A percentile compares a stretch with the other conserved stretches of the same genome.
phyloP scores from a whole-genome alignment of 164 flowering plant species.

The Piper betle region DNA sequence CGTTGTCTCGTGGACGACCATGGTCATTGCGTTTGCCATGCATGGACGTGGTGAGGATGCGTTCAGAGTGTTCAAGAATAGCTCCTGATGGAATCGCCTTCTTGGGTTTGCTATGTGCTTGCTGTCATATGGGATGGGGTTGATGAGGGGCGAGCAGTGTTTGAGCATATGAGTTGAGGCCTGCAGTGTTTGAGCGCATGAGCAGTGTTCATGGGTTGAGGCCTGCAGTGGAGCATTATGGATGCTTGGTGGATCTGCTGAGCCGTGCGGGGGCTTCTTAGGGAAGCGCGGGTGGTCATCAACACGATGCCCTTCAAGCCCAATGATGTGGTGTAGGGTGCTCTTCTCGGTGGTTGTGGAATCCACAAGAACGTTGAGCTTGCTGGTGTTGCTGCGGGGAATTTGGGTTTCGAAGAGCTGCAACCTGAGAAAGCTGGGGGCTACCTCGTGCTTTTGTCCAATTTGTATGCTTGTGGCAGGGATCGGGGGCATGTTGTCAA shows the following conservation, averaged over 20 bases:
- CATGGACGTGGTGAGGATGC: conserved; percentile 42
- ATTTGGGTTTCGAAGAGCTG: conserved; percentile 21
- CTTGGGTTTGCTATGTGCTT: conserved; percentile 42
- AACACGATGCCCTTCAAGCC: conserved; percentile 40
- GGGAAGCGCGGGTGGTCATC: conserved; percentile 34
- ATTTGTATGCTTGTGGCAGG: conserved; percentile 32
- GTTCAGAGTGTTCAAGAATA: conserved; percentile 15
- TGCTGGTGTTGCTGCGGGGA: conserved; percentile 18
- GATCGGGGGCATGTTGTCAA: conserved; percentile 33
- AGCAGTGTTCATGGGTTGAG: conserved; percentile 16
- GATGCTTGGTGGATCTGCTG: conserved; percentile 53
- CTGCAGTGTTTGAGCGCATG: no score
- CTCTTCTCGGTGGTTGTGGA: conserved; percentile 43
- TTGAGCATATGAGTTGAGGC: no score
- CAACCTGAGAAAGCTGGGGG: conserved; percentile 33
- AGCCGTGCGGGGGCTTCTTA: conserved; percentile 43
- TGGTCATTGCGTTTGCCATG: conserved; percentile 42
- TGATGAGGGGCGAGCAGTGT: conserved; percentile 24
- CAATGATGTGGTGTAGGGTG: conserved; percentile 39
- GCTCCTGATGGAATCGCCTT: conserved; percentile 36
- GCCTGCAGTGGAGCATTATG: conserved; percentile 43
- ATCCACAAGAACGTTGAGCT: conserved; percentile 25
- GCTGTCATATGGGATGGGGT: conserved; percentile 47
- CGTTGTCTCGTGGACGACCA: conserved; percentile 38
- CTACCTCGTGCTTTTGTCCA: conserved; percentile 35